Percentiles rank a stretch among this genome's conserved stretches.
Evolutionary conservation across 2,329 filamentous ascomycete species (phyloP).

Genomic region (Fusarium lateritium): DNA sequence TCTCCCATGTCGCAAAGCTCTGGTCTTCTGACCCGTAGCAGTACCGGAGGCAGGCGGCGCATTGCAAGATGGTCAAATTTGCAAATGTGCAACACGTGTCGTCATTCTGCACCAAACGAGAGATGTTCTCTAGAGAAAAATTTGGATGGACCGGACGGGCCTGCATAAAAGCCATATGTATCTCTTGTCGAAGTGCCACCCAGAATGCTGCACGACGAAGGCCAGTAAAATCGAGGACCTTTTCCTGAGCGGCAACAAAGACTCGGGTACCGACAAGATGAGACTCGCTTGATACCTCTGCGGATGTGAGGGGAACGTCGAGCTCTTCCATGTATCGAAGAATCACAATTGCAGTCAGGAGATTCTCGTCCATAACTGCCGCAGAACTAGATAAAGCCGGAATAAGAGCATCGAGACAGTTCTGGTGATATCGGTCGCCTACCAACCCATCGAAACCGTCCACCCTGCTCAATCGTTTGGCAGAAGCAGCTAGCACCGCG

Average conservation of each 20-base stretch:
- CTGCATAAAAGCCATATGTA: conserved; percentile 53
- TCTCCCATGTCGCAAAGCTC: conserved; percentile 43
- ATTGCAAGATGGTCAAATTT: conserved; percentile 49
- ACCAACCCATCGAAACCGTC: conserved; percentile 43
- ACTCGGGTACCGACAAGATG: conserved; percentile 51
- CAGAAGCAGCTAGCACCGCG: conserved; percentile 49
- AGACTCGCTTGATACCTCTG: conserved; percentile 38
- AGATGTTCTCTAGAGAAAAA: conserved; percentile 45
- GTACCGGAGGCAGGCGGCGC: conserved; percentile 49
- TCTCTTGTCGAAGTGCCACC: conserved; percentile 50
- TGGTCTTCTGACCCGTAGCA: conserved; percentile 50
- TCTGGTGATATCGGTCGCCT: conserved; percentile 49
- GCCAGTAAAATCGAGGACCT: conserved; percentile 47
- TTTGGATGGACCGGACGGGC: conserved; percentile 49
- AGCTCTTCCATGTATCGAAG: conserved; percentile 52
- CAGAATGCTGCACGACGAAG: conserved; percentile 50
- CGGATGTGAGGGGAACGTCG: conserved; percentile 40
- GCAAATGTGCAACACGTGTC: conserved; percentile 48
- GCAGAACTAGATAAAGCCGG: conserved; percentile 48
- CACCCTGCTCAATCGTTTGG: conserved; percentile 46
- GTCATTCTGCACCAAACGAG: conserved; percentile 39
- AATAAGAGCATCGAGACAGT: conserved; percentile 48
- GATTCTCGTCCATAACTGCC: conserved; percentile 50
- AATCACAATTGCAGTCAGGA: conserved; percentile 51
- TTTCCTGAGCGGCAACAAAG: conserved; percentile 50